Evolutionary conservation across 1,284 basidiomycete species (phyloP), one percentile per base, ranked within the genome.

Genomic region (Phellinidium pouzarii): DNA sequence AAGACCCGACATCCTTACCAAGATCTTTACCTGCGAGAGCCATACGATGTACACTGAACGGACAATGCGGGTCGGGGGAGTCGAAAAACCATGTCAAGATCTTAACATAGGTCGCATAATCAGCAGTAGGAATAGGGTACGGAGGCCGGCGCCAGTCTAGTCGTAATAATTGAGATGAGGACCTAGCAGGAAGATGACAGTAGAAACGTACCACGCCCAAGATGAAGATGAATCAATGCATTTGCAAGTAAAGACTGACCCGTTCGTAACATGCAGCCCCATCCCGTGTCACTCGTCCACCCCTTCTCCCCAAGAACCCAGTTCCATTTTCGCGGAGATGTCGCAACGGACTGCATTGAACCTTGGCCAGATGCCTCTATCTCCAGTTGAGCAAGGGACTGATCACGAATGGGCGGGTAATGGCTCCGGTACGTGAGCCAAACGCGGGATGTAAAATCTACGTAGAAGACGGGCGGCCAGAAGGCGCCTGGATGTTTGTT

Each of bases 191-290:
- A 48, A 48, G 45, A 47, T 50, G 37, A 44, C 34, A 40, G 44
- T 23, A 36, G 22, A 11, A 19, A 74, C 85, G 58, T 59, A 93
- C 91, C 89, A 71, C 93, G 76, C 2, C 92, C 91, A 0, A 96
- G 73, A 69, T 95, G 91, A 4, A 90, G 69, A 64, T 87, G 80
- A 12, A 94, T 68, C 20, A 98, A 72, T 0, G 94, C 84, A 61
- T 94, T 97, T 3, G 93, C 95, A 14, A 99, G 74, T 57, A 99
- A 65, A 61, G 88, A 91, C 70, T 98, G 95, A 0, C 94, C 94
- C 0, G 95, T 98, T 22, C 95, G 72, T 25, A 98, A 68, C 95
- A 99, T 98, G 68, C 95, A 99, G 0, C 95, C 95, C 95, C 95
- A 99, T 0, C 95, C 95, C 0, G 91, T 76, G 72, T 99, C 95